Base-by-base conservation (phyloP, 805 yeast genomes). In the Babjeviella inositovora region DNA sequence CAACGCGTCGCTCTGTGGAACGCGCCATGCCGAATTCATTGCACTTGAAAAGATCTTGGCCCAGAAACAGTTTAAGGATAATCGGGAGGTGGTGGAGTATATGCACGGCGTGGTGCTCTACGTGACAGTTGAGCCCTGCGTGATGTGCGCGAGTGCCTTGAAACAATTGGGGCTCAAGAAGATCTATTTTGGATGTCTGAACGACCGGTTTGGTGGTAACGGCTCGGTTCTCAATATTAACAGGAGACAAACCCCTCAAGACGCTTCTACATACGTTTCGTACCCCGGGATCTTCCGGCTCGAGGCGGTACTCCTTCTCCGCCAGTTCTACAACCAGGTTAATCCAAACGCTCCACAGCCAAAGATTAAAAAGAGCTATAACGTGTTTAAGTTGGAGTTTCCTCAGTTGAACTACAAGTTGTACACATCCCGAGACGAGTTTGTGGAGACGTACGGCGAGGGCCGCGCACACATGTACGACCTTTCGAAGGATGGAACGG, bases 41-140 rank as follows among this genome's bases (percentile, higher is more conserved):
- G 95, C 87, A 0, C 72, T 82, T 9, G 70, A 70, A 21, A 42
- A 48, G 14, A 62, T 75, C 6, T 43, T 61, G 17, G 32, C 12
- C 5, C 20, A 25, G 11, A 28, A 23, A 16, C 23, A 32, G 5
- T 33, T 35, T 9, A 39, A 4, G 38, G 46, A 15, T 43, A 45
- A 20, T 40, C 52, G 4, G 30, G 27, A 34, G 10, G 33, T 55
- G 8, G 32, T 37, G 13, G 31, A 40, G 1, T 42, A 65, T 7
- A 67, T 81, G 35, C 37, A 45, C 18, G 63, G 71, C 13, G 56
- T 79, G 3, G 70, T 68, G 15, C 55, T 90, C 6, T 87, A 84
- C 44, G 98, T 90, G 13, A 84, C 97, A 0, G 96, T 90, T 0
- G 98, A 90, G 46, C 98, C 98, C 1, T 90, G 98, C 42, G 76